Conservation (phyloP, 768 basidiomycete genomes). For the Calocera cornea region DNA sequence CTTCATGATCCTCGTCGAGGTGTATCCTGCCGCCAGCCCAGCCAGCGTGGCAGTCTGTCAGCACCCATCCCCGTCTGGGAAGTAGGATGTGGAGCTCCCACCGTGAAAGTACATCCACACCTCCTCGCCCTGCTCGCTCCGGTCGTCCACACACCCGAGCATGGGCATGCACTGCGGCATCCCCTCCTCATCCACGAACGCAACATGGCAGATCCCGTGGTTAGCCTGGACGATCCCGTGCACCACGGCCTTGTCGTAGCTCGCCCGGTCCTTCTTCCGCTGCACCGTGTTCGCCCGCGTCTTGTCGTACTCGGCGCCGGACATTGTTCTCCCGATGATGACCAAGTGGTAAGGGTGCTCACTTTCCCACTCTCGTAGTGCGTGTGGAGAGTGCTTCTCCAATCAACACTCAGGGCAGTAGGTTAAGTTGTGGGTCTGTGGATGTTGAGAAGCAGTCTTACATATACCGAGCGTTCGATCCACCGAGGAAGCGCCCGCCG, state of each 20-base stretch:
- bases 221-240: conserved; percentile 11
- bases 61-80: neutral
- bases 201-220: conserved; percentile 12
- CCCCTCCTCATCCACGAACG: conserved; percentile 13
- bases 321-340: neutral
- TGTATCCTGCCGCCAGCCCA: neutral
- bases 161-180: conserved; percentile 16
- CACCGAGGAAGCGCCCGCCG: neutral
- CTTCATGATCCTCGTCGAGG: conserved; percentile 6
- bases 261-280: conserved; percentile 17
- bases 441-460: neutral
- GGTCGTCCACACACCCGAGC: conserved; percentile 14
- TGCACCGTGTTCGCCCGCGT: conserved; percentile 20
- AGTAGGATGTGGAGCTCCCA: neutral
- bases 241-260: conserved; percentile 14
- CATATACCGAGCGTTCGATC: neutral
- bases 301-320: conserved; percentile 15
- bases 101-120: conserved; percentile 14
- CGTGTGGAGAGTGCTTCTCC: no score
- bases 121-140: conserved; percentile 9
- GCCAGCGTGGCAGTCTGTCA: neutral
- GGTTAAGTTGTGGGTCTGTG: neutral
- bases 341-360: no score
- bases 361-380: no score
- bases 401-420: neutral